phyloP scores from a whole-genome alignment of 345 rosid genomes.

The Lepidium sativum region DNA sequence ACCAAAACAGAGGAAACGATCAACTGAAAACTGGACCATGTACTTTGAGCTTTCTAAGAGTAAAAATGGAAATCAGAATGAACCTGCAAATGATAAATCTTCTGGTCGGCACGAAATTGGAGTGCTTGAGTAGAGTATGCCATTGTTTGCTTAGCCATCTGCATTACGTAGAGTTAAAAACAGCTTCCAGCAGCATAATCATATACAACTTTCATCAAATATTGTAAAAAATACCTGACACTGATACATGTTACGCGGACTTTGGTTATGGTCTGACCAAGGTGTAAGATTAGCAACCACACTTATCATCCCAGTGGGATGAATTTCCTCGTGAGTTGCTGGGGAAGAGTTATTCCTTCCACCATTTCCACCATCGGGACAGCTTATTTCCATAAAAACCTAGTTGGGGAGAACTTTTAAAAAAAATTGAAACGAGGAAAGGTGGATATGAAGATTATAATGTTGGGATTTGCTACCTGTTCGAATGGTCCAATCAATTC shows the following conservation, averaged over 20 bases:
- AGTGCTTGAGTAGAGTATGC: conserved; percentile 83
- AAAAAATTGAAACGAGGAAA: background rate
- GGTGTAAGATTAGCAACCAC: conserved; percentile 98
- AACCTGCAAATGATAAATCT: conserved; percentile 95
- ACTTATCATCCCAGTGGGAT: conserved; percentile 92
- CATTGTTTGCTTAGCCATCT: conserved; percentile 99
- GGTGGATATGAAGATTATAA: background rate
- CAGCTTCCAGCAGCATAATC: background rate
- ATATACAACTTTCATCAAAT: background rate
- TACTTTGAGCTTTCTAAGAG: background rate
- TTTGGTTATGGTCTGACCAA: conserved; percentile 98
- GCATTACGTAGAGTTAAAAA: conserved; percentile 1
- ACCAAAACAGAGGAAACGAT: conserved; percentile 1
- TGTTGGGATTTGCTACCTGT: conserved; percentile 46
- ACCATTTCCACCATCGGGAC: conserved; percentile 95
- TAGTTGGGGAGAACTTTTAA: conserved; percentile 8
- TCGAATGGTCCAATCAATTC: conserved; percentile 96
- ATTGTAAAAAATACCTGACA: conserved; percentile 53
- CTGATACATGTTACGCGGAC: conserved; percentile 98
- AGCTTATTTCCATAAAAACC: conserved; percentile 97
- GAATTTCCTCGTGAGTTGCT: conserved; percentile 94
- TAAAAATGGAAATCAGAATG: background rate
- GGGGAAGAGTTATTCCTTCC: conserved; percentile 60
- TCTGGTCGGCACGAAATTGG: conserved; percentile 81
- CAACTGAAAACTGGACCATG: conserved; percentile 1